phyloP scores from a whole-genome alignment of 441 rosid genomes.

The Codiaeum variegatum region DNA sequence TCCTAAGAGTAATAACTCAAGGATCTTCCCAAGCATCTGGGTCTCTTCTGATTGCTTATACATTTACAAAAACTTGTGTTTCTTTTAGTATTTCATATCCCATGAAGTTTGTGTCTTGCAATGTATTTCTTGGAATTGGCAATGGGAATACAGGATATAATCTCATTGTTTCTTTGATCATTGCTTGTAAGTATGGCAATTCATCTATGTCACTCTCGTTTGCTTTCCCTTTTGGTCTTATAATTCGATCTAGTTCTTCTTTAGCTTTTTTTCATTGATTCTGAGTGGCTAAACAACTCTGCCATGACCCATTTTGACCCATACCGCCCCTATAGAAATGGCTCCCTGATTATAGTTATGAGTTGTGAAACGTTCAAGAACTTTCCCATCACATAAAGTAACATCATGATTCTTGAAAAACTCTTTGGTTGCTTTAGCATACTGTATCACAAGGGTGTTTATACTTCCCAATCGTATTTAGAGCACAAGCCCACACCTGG shows the following conservation, averaged over 20 bases:
- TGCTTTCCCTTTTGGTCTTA: constrained; percentile 13
- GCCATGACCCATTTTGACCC: constrained; percentile 21
- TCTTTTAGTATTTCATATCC: constrained; percentile 30
- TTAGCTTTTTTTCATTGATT: constrained; percentile 15
- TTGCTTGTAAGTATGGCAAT: constrained; percentile 35
- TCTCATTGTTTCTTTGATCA: constrained; percentile 41
- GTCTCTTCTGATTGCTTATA: constrained; percentile 32
- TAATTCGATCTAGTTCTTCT: constrained; percentile 13
- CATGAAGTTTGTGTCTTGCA: constrained; percentile 22
- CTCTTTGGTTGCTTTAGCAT: constrained; percentile 12
- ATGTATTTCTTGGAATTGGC: constrained; percentile 18
- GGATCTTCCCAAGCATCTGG: constrained; percentile 33
- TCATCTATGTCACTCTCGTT: constrained; percentile 23
- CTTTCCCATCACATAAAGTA: constrained; percentile 15
- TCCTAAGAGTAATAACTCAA: constrained; percentile 34
- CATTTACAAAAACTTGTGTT: constrained; percentile 29
- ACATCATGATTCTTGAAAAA: constrained; percentile 24
- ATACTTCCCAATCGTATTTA: constrained; percentile 24
- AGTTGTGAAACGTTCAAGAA: constrained; percentile 1
- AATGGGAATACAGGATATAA: constrained; percentile 42
- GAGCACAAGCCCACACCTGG: constrained; percentile 20
- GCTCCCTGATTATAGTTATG: constrained; percentile 21
- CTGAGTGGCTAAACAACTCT: constrained; percentile 9
- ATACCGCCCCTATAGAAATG: neutral
- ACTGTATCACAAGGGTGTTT: constrained; percentile 24